phyloP scores from a whole-genome alignment of 1,284 basidiomycete genomes.

The Inonotus obliquus region DNA sequence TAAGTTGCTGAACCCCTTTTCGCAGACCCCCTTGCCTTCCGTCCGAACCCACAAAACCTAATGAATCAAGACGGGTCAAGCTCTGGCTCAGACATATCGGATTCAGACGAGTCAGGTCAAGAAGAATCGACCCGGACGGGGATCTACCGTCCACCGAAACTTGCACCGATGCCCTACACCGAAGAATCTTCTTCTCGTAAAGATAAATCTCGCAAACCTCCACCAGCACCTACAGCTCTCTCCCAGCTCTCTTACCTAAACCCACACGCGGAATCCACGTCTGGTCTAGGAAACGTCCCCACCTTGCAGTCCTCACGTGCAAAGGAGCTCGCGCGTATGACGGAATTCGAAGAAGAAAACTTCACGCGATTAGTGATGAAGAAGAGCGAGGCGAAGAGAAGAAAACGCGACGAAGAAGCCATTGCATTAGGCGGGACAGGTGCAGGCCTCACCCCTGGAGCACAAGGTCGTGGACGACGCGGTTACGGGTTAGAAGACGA shows the following conservation, averaged over 20 bases:
- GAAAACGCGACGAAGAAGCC: constrained; percentile 87
- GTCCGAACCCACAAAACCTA: constrained; percentile 78
- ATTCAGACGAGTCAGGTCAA: constrained; percentile 30
- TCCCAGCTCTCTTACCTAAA: constrained; percentile 64
- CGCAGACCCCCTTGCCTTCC: constrained; percentile 85
- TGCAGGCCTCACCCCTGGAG: constrained; percentile 33
- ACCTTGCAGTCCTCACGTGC: constrained; percentile 62
- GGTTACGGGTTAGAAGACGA: constrained; percentile 82
- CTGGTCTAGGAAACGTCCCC: constrained; percentile 69
- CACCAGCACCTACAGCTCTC: constrained; percentile 67
- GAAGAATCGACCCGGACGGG: constrained; percentile 36
- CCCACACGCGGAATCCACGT: constrained; percentile 69
- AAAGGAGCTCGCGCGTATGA: constrained; percentile 75
- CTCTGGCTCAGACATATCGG: constrained; percentile 28
- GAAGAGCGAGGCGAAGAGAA: constrained; percentile 80
- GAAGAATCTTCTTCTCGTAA: constrained; percentile 45
- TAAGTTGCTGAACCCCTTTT: constrained; percentile 4
- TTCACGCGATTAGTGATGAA: constrained; percentile 90
- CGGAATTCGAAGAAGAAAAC: constrained; percentile 94
- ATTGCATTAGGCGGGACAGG: constrained; percentile 79
- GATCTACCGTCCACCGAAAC: constrained; percentile 87
- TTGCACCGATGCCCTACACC: constrained; percentile 90
- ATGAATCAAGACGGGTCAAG: constrained; percentile 37
- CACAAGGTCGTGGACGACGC: constrained; percentile 48
- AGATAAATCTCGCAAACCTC: constrained; percentile 40